Conservation (phyloP, 2,329 filamentous ascomycete species). For the Fusarium brachygibbosum region DNA sequence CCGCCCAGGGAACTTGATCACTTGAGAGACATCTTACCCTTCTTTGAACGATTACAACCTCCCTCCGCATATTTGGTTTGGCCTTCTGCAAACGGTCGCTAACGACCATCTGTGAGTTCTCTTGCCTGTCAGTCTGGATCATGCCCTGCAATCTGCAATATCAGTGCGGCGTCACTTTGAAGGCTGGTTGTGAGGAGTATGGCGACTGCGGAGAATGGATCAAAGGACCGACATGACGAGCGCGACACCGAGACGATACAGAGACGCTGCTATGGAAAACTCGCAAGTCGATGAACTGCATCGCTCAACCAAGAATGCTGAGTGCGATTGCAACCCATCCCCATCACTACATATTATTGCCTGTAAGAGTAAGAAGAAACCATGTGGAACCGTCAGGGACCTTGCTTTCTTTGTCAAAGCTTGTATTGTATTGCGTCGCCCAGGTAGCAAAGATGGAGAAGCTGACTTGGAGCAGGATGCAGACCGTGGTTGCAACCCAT, state of each 20-base stretch:
- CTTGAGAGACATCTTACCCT: neutral
- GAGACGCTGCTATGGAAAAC: neutral
- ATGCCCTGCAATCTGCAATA: neutral
- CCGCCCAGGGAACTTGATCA: fast-evolving
- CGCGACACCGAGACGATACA: neutral
- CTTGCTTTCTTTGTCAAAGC: neutral
- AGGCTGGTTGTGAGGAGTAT: neutral
- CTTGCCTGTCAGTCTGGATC: neutral
- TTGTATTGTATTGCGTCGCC: neutral
- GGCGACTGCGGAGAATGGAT: neutral
- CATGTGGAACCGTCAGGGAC: neutral
- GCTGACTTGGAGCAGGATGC: neutral
- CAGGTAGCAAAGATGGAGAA: neutral
- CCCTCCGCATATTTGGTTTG: fast-evolving
- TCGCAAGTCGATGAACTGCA: neutral
- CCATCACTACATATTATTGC: neutral
- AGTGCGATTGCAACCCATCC: neutral
- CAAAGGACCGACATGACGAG: neutral
- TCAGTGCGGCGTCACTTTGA: neutral
- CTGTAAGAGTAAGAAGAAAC: neutral
- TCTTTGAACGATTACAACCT: too few species aligned
- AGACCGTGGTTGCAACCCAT: neutral
- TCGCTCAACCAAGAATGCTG: neutral
- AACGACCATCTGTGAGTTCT: neutral
- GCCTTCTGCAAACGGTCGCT: neutral